phyloP scores from a whole-genome alignment of 2,329 filamentous ascomycete genomes.

The Bipolaris victoriae region DNA sequence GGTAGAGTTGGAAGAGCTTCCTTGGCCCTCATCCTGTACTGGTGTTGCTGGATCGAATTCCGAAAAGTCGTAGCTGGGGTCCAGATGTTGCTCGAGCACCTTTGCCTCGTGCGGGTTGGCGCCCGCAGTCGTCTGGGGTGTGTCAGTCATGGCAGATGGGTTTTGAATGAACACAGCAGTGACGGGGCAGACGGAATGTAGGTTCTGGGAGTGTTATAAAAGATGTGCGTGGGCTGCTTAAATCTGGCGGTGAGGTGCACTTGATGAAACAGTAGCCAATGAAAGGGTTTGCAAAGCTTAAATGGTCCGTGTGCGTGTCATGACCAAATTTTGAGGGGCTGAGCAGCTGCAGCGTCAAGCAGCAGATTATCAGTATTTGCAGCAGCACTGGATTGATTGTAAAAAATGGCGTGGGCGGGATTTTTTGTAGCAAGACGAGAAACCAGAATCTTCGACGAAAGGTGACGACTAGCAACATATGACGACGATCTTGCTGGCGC shows the following conservation, averaged over 20 bases:
- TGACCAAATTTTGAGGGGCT: constrained; percentile 19
- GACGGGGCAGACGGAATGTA: not conserved
- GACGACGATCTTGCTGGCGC: constrained; percentile 25
- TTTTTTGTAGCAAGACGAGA: constrained; percentile 5
- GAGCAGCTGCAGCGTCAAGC: constrained; percentile 10
- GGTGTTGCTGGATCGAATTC: constrained; percentile 48
- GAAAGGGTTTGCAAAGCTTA: constrained; percentile 30
- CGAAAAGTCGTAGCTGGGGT: constrained; percentile 49
- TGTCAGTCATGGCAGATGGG: constrained; percentile 34
- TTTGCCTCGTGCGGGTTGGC: constrained; percentile 41
- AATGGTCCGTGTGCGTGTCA: constrained; percentile 42
- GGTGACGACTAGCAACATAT: constrained; percentile 11
- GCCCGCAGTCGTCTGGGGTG: constrained; percentile 35
- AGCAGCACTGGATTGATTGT: not conserved
- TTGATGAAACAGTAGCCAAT: constrained; percentile 29
- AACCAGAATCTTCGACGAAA: constrained; percentile 13
- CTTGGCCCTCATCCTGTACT: constrained; percentile 31
- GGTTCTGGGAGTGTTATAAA: not conserved
- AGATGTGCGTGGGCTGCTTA: constrained; percentile 12
- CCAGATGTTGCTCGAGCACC: constrained; percentile 52
- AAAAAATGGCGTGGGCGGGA: not conserved
- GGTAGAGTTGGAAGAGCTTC: constrained; percentile 32
- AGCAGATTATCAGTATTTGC: not conserved
- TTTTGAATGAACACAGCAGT: constrained; percentile 2
- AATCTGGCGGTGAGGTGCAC: constrained; percentile 27